Base-by-base conservation (phyloP, 208 protist genomes). In the Acanthamoeba rhysodes region DNA sequence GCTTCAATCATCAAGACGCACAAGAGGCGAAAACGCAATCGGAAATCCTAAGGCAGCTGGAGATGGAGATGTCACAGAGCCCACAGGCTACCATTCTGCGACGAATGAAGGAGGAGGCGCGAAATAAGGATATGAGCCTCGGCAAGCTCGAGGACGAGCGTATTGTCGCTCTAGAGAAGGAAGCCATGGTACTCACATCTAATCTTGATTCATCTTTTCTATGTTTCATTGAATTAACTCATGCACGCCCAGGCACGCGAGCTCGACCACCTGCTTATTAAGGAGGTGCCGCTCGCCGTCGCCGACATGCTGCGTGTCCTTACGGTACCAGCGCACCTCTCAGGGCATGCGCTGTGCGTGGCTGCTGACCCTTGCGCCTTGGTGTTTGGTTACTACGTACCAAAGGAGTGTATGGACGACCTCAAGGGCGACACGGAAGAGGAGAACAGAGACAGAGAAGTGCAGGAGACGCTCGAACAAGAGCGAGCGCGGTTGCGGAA, bases 11-110 rank as follows among this genome's bases (percentile, higher is more conserved):
- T 0, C 68, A 76, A 16, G 9, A 7, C 68, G 6, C 29, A 2
- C 68, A 2, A 41, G n/a, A 29, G 9, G 20, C 10, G 4, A 12
- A 76, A 37, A 16, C 14, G 27, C 68, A 76, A 32, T 20, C 27
- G 29, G 20, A 76, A 22, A 20, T 27, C 68, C 32, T 76, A 10
- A 16, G 27, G 68, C 68, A 34, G 68, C 68, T 76, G 68, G 24
- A 7, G 68, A 41, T 41, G 29, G 68, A 76, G 68, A 76, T 76
- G 68, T 76, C 68, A 22, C 68, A 76, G 68, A 76, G 68, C 68
- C 68, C 68, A 16, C 68, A 76, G 9, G 68, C 68, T 0, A 76
- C 68, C 68, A 27, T 76, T 9, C 68, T 76, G 12, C 68, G 68
- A 32, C 68, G 18, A 29, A 76, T 76, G 68, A 29, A 37, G 68